phyloP scores from a whole-genome alignment of 306 rosid genomes.

The Psophocarpus tetragonolobus region DNA sequence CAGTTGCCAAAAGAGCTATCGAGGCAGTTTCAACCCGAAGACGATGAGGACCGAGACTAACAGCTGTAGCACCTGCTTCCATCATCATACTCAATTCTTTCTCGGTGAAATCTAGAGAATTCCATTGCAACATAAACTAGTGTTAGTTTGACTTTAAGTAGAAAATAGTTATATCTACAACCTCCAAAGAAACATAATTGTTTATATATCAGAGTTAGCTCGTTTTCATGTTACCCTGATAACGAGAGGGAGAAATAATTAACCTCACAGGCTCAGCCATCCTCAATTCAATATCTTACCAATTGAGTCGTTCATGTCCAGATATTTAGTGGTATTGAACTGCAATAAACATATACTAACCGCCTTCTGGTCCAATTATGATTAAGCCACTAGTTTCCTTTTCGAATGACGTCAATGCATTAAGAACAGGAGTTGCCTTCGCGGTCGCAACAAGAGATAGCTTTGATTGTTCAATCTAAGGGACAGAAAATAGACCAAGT shows the following conservation, averaged over 20 bases:
- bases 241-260: not conserved
- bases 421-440: constrained; percentile 69
- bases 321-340: not conserved
- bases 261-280: not conserved
- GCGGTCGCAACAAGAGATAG: constrained; percentile 78
- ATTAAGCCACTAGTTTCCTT: constrained; percentile 63
- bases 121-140: constrained; percentile 23
- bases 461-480: constrained; percentile 68
- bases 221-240: not conserved
- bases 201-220: not conserved
- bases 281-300: constrained; percentile 1
- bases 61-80: constrained; percentile 78
- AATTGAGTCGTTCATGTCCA: not conserved
- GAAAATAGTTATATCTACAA: not conserved
- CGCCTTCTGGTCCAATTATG: constrained; percentile 94
- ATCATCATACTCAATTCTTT: constrained; percentile 64
- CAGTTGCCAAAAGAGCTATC: constrained; percentile 70
- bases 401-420: constrained; percentile 52
- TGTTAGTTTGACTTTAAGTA: constrained; percentile 9
- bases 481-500: constrained; percentile 34
- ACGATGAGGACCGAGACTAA: constrained; percentile 85
- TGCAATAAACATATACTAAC: constrained; percentile 44
- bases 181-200: constrained; percentile 7
- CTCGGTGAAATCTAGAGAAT: constrained; percentile 72
- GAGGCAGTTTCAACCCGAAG: constrained; percentile 95